Percentiles rank a stretch among this genome's conserved stretches.
Conservation (phyloP, 2,329 filamentous ascomycete species). For the Drechslerella dactyloides region DNA sequence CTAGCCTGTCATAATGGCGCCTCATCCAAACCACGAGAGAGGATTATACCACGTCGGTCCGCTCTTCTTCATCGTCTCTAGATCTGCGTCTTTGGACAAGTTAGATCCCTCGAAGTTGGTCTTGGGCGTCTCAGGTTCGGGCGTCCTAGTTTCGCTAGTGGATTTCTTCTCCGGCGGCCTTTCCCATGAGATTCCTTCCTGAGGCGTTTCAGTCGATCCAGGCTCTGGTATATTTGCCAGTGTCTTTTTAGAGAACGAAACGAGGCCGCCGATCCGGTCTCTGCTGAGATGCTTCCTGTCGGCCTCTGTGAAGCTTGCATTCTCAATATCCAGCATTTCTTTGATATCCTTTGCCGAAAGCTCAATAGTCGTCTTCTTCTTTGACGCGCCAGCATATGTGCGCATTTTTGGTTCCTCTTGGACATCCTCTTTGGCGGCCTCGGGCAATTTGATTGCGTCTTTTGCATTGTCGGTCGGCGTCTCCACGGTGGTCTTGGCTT, state of each 20-base stretch:
- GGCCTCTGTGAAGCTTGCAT: not conserved
- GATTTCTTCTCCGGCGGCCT: not conserved
- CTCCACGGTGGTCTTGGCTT: too few relatives aligned
- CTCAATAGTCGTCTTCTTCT: not conserved
- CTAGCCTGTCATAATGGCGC: too few relatives aligned
- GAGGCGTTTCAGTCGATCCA: not conserved
- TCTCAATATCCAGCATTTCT: slow-evolving; percentile 11
- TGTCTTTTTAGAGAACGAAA: slow-evolving; percentile 12
- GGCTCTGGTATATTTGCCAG: slow-evolving; percentile 26
- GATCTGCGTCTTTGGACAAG: slow-evolving; percentile 12
- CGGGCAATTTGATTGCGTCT: not conserved
- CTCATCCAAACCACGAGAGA: slow-evolving; percentile 37
- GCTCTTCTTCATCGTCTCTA: not conserved
- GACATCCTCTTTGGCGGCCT: not conserved
- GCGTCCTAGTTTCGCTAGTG: not conserved
- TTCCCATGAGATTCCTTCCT: not conserved
- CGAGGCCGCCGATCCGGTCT: slow-evolving; percentile 3
- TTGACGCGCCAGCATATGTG: not conserved
- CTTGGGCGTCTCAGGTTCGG: not conserved
- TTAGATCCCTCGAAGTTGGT: slow-evolving; percentile 23
- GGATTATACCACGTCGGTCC: slow-evolving; percentile 39
- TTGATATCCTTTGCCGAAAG: slow-evolving; percentile 5
- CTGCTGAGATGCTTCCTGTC: slow-evolving; percentile 10
- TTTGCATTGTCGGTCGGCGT: not conserved
- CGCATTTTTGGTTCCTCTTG: not conserved